These are phyloP conservation scores for Phialophora expanda DNA, from an alignment of 2,329 filamentous ascomycete species.

Conservation along the genomic window DNA sequence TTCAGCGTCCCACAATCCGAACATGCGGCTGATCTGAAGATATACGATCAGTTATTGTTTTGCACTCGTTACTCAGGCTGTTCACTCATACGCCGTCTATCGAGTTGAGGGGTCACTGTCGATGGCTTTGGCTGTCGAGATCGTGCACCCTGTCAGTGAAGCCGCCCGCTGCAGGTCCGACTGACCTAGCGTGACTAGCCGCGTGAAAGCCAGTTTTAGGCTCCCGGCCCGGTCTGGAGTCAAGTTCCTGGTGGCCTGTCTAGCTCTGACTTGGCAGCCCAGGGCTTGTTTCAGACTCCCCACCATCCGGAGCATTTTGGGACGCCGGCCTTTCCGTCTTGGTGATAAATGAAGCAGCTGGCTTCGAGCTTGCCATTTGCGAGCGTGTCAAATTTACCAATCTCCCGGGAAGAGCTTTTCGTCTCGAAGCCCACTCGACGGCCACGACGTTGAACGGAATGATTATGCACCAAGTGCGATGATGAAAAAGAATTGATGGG, in stretches of 20 bases:
- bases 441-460: not conserved
- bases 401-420: constrained; percentile 7
- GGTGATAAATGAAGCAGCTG: not conserved
- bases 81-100: not conserved
- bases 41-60: not conserved
- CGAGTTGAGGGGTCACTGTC: not conserved
- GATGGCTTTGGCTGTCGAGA: not conserved
- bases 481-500: not conserved
- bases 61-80: not conserved
- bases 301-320: constrained; percentile 20
- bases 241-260: constrained; percentile 22
- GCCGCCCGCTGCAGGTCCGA: constrained; percentile 20
- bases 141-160: constrained; percentile 3
- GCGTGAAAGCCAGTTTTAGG: constrained; percentile 4
- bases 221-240: constrained; percentile 21
- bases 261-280: not conserved
- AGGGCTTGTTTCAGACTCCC: constrained; percentile 10
- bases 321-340: constrained; percentile 10
- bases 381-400: constrained; percentile 24
- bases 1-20: not conserved
- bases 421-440: not conserved
- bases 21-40: not conserved
- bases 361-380: constrained; percentile 14
- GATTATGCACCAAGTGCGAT: not conserved
- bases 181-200: constrained; percentile 8